Conservation (phyloP, 2,329 filamentous ascomycete genomes). For the Aspergillus novofumigatus region DNA sequence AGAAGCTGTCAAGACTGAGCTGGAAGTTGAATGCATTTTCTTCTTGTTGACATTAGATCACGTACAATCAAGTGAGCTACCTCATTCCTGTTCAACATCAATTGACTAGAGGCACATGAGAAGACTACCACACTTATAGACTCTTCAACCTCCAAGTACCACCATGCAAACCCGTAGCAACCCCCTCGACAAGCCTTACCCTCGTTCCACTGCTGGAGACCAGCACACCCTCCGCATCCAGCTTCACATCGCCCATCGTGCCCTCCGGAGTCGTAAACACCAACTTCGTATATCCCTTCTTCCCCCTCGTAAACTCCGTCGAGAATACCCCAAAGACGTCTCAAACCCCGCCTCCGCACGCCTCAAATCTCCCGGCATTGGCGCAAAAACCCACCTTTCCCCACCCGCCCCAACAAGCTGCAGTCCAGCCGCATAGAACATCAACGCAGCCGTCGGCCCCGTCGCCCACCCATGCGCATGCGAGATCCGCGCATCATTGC, state of each 20-base stretch:
- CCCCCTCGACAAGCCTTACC: background rate
- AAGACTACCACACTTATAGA: background rate
- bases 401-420: slow-evolving; percentile 36
- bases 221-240: background rate
- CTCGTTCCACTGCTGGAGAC: background rate
- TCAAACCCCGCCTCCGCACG: slow-evolving; percentile 36
- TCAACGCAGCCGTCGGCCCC: slow-evolving; percentile 44
- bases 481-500: slow-evolving; percentile 45
- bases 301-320: background rate
- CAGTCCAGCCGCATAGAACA: slow-evolving; percentile 41
- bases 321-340: too few relatives aligned
- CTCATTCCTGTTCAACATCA: background rate
- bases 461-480: slow-evolving; percentile 52
- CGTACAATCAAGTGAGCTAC: too few relatives aligned
- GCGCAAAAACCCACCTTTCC: slow-evolving; percentile 34
- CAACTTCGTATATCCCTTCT: background rate
- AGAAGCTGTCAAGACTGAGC: background rate
- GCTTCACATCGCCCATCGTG: background rate
- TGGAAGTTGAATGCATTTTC: background rate
- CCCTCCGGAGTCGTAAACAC: slow-evolving; percentile 6
- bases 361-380: slow-evolving; percentile 33
- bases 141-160: background rate
- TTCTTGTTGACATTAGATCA: too few relatives aligned
- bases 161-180: background rate
- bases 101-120: background rate